A percentile compares a stretch with the other conserved stretches of the same genome.
Evolutionary conservation across 2,329 filamentous ascomycete species (phyloP).

Genomic region (Fusarium sterilihyphosum): DNA sequence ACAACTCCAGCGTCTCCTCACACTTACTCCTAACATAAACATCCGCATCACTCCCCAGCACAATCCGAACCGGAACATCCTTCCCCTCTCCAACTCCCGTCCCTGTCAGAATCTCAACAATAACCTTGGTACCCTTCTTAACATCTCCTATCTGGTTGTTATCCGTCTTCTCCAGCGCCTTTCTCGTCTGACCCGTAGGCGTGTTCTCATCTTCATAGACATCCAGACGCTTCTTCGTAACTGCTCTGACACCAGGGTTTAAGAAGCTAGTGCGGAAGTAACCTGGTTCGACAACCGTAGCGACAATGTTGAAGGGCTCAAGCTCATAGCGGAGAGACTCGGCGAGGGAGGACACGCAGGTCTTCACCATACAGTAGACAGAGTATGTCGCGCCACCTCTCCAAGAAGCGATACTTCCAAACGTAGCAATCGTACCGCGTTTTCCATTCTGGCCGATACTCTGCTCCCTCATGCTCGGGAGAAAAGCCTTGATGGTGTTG

Average conservation of each 20-base stretch:
- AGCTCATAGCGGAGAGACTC: conserved; percentile 58
- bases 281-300: conserved; percentile 59
- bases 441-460: conserved; percentile 35
- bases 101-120: conserved; percentile 65
- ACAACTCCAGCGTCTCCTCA: conserved; percentile 51
- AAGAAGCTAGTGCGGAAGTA: conserved; percentile 64
- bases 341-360: conserved; percentile 55
- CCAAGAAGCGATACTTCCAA: conserved; percentile 60
- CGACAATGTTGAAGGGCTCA: conserved; percentile 55
- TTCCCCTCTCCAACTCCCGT: conserved; percentile 58
- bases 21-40: conserved; percentile 55
- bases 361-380: conserved; percentile 58
- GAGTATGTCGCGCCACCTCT: conserved; percentile 49
- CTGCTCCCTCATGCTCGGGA: conserved; percentile 58
- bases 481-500: conserved; percentile 58
- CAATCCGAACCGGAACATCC: conserved; percentile 62
- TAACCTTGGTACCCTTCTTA: conserved; percentile 59
- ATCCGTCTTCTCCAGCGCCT: conserved; percentile 49
- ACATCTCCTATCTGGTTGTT: conserved; percentile 66
- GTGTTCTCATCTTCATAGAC: conserved; percentile 46
- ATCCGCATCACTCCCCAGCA: conserved; percentile 64
- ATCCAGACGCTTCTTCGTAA: conserved; percentile 45
- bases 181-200: conserved; percentile 43
- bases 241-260: conserved; percentile 45
- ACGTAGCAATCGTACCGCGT: conserved; percentile 51